A percentile compares a stretch with the other conserved stretches of the same genome.
Conservation (phyloP, 2,329 filamentous ascomycete species). For the Taxawa tesnikishii region DNA sequence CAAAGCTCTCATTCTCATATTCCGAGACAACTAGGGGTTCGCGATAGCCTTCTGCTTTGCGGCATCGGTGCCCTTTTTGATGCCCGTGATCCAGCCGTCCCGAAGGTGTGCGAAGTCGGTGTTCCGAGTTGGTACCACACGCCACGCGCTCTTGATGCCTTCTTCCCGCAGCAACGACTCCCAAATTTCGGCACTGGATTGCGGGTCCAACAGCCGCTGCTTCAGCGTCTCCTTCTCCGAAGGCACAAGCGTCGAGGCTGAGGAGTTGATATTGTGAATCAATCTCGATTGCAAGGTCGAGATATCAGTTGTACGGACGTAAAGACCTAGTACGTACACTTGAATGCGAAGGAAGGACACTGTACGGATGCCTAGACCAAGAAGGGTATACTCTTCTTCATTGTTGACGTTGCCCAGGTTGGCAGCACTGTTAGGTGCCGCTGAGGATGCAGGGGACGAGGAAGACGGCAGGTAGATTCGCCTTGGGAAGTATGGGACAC, state of each 20-base stretch:
- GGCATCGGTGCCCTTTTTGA: slow-evolving; percentile 57
- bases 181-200: slow-evolving; percentile 62
- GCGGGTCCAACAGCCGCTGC: slow-evolving; percentile 55
- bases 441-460: slow-evolving; percentile 16
- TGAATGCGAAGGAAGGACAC: slow-evolving; percentile 84
- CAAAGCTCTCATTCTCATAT: slow-evolving; percentile 65
- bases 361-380: slow-evolving; percentile 77
- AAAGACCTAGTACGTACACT: slow-evolving; percentile 90
- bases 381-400: slow-evolving; percentile 66
- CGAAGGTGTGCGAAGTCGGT: slow-evolving; percentile 90
- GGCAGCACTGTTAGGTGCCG: slow-evolving; percentile 17
- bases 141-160: slow-evolving; percentile 62
- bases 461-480: slow-evolving; percentile 50
- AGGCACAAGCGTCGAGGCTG: slow-evolving; percentile 72
- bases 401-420: slow-evolving; percentile 21
- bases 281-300: slow-evolving; percentile 66
- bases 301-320: slow-evolving; percentile 75
- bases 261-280: slow-evolving; percentile 60
- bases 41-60: slow-evolving; percentile 29
- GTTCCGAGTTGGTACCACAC: slow-evolving; percentile 80
- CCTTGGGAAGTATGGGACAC: slow-evolving; percentile 68
- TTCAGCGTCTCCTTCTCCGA: slow-evolving; percentile 67
- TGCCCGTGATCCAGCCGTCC: slow-evolving; percentile 79
- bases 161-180: slow-evolving; percentile 52
- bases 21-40: slow-evolving; percentile 25